phyloP scores from a whole-genome alignment of 106 monocot genomes.

The Gastrodia elata region DNA sequence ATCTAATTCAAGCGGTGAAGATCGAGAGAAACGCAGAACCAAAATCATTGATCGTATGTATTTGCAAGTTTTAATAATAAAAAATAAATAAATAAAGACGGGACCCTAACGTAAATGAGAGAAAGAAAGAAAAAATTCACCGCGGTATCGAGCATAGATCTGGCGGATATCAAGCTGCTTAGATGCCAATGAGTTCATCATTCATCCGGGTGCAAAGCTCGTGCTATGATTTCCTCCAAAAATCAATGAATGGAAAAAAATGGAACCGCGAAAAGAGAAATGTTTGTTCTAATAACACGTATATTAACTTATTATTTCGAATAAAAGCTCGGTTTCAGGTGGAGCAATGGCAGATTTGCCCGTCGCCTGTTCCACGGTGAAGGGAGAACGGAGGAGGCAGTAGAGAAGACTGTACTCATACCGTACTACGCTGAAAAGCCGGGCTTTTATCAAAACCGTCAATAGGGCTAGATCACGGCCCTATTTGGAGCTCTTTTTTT shows the following conservation, averaged over 20 bases:
- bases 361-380: not conserved
- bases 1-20: not conserved
- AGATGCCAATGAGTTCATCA: constrained; percentile 1
- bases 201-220: not conserved
- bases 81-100: not conserved
- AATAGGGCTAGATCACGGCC: too few relatives aligned
- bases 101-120: not conserved
- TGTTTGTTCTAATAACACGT: too few relatives aligned
- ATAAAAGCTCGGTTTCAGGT: not conserved
- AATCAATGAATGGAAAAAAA: not conserved
- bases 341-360: not conserved
- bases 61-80: too few relatives aligned
- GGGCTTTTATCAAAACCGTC: not conserved
- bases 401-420: not conserved
- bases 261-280: not conserved
- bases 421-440: not conserved
- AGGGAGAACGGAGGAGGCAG: not conserved
- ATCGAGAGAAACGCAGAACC: not conserved
- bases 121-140: not conserved
- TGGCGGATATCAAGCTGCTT: constrained; percentile 1
- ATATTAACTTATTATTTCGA: not conserved
- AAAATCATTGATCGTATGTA: not conserved
- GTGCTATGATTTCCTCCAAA: not conserved
- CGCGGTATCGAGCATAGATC: constrained; percentile 1
- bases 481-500: too few relatives aligned